Evolutionary conservation across 2,329 filamentous ascomycete species (phyloP).

Genomic region (Tolypocladium cylindrosporum): DNA sequence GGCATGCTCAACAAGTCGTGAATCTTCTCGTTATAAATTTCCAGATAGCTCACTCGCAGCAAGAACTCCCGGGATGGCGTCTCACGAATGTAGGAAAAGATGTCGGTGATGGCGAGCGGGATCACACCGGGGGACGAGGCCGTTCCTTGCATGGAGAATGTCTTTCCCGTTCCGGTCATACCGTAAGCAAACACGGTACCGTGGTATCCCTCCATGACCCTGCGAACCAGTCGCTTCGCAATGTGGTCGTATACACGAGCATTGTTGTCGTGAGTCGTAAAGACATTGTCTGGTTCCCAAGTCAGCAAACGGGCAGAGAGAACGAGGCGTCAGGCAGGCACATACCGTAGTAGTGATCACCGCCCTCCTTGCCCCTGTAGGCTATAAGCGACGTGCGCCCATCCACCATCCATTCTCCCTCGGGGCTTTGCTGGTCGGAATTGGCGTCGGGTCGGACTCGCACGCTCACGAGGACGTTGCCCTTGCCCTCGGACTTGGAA

Average conservation of each 20-base stretch:
- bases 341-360: constrained; percentile 86
- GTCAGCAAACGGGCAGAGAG: constrained; percentile 8
- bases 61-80: constrained; percentile 91
- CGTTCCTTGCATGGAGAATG: constrained; percentile 98
- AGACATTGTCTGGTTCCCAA: constrained; percentile 72
- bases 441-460: constrained; percentile 77
- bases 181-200: constrained; percentile 98
- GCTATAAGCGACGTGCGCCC: constrained; percentile 71
- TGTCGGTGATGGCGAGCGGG: constrained; percentile 92
- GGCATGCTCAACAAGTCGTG: constrained; percentile 82
- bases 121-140: constrained; percentile 94
- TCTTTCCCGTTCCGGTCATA: constrained; percentile 98
- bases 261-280: constrained; percentile 88
- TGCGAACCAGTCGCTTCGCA: constrained; percentile 84
- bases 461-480: constrained; percentile 93
- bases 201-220: constrained; percentile 98
- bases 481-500: constrained; percentile 64
- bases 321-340: background rate
- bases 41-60: constrained; percentile 90
- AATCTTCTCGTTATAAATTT: constrained; percentile 98
- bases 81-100: constrained; percentile 97
- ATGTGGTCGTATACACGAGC: constrained; percentile 88
- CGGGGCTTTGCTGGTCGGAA: constrained; percentile 48
- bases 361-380: constrained; percentile 80
- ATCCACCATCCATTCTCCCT: constrained; percentile 89